Evolutionary conservation across 2,329 filamentous ascomycete genomes (phyloP), one percentile per base, ranked within the genome.

Genomic region (Fusarium sp.): DNA sequence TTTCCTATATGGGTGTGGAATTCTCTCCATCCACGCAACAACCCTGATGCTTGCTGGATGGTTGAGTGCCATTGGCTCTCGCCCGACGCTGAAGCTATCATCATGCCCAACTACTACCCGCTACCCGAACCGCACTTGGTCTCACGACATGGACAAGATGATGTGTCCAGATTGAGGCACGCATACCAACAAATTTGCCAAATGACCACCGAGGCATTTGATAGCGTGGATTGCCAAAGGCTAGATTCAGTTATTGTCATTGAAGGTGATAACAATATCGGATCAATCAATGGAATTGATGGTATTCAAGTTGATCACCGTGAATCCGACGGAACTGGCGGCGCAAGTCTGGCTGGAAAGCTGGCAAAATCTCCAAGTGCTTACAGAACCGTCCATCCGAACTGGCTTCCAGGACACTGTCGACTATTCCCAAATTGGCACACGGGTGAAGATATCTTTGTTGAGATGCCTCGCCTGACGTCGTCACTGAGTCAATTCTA

Each of bases 51-150:
- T 15, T 20, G 52, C 18, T 74, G 73, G 71, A 59, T 69, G 34
- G 52, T 69, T 18, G 58, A 73, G 1, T 53, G 46, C 8, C 49
- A 10, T 5, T 55, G 48, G 18, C 54, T 76, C 1, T 20, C 52
- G 0, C 8, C 24, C 2, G 6, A 25, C 1, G 12, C 46, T 2
- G 30, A 58, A 10, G 58, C 74, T 30, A n/a, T 75, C 1, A 27
- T 75, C 6, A 8, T 74, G 4, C 68, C 73, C 20, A 69, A 74
- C 44, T 69, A 67, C 34, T 74, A 74, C 24, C 64, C 67, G 8
- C 20, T 30, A 1, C 61, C 61, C 10, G 57, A 70, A 22, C 65
- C 65, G 13, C 43, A 63, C n/a, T 18, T 71, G 18, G 16, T 67
- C 13, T 47, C 47, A 15, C 10, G 15, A 4, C 13, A 11, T 18